phyloP scores from a whole-genome alignment of 2,329 filamentous ascomycete species.

The Fusarium setosum region DNA sequence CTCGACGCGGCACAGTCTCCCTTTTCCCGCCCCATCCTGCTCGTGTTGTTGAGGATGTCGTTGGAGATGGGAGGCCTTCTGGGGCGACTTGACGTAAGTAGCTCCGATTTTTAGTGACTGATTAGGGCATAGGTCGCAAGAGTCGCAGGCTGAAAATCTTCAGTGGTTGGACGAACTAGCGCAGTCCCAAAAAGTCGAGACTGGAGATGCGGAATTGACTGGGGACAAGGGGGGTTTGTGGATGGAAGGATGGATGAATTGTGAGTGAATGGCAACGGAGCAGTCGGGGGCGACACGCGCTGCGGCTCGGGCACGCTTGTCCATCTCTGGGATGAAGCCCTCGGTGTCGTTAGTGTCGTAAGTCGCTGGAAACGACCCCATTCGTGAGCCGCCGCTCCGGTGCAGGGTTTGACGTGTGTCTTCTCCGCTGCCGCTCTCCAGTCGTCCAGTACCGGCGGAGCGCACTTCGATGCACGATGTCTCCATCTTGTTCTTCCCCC shows the following conservation, averaged over 20 bases:
- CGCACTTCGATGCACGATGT: slow-evolving; percentile 42
- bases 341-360: slow-evolving; percentile 26
- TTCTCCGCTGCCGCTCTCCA: slow-evolving; percentile 35
- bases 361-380: slow-evolving; percentile 41
- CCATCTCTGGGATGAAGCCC: slow-evolving; percentile 37
- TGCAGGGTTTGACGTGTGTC: slow-evolving; percentile 40
- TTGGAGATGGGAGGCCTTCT: slow-evolving; percentile 28
- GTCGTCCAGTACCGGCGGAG: slow-evolving; percentile 31
- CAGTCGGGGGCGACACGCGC: slow-evolving; percentile 22
- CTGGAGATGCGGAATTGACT: slow-evolving; percentile 29
- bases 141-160: slow-evolving; percentile 12
- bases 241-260: slow-evolving; percentile 11
- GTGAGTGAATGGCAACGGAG: slow-evolving; percentile 26
- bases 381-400: slow-evolving; percentile 38
- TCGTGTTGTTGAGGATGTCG: slow-evolving; percentile 8
- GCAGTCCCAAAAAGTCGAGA: slow-evolving; percentile 14
- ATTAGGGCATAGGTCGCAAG: slow-evolving; percentile 9
- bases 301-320: slow-evolving; percentile 37
- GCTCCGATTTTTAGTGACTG: slow-evolving; percentile 22
- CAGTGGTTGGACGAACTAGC: slow-evolving; percentile 16
- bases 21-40: slow-evolving; percentile 18
- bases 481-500: slow-evolving; percentile 37
- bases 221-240: slow-evolving; percentile 1
- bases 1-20: slow-evolving; percentile 9
- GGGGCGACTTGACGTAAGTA: slow-evolving; percentile 25